Base-by-base conservation (phyloP, 169 alveolate species). In the Pseudocohnilembus persalinus region DNA sequence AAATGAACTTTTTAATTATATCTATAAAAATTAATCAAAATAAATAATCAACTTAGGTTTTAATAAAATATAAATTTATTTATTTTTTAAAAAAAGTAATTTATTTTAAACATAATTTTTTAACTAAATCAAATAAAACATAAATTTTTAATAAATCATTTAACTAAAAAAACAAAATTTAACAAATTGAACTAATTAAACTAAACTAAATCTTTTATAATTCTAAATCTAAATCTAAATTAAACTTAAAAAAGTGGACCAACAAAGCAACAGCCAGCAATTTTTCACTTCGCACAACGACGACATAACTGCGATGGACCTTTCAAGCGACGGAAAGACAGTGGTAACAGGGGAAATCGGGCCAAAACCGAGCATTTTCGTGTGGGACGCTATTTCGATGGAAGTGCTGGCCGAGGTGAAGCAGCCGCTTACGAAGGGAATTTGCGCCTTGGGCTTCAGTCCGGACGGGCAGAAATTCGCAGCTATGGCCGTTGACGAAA, bases 291-390 rank as follows among this genome's bases (percentile, higher is more conserved):
- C 72, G 74, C 98, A 94, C 83, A 87, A 81, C 32, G 96, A 92
- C 86, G 97, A 94, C 82, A 92, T 96, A 28, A 88, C 91, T 29
- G 92, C 96, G 35, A 83, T 94, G 29, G 95, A 95, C 63, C 63
- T 94, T 31, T 84, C 90, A 80, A 78, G 92, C 29, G 90, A 91
- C 80, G 88, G 86, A 72, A 89, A 76, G 29, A 49, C 90, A 31
- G 93, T 94, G 25, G 98, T 97, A 16, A 92, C 97, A 28, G 97
- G 97, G 31, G 97, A 94, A 84, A 87, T 93, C 31, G 94, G 94
- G 0, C 89, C 94, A 30, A 83, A 90, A 68, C 94, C 95, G 0
- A 76, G 74, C 16, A 92, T 92, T 32, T 88, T 77, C 73, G 87
- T 96, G 16, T 94, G 96, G 93, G 92, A 92, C 86, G 88, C 95